Evolutionary conservation across 108 stramenopile species (phyloP).

Genomic region (Nitzschia sp.): DNA sequence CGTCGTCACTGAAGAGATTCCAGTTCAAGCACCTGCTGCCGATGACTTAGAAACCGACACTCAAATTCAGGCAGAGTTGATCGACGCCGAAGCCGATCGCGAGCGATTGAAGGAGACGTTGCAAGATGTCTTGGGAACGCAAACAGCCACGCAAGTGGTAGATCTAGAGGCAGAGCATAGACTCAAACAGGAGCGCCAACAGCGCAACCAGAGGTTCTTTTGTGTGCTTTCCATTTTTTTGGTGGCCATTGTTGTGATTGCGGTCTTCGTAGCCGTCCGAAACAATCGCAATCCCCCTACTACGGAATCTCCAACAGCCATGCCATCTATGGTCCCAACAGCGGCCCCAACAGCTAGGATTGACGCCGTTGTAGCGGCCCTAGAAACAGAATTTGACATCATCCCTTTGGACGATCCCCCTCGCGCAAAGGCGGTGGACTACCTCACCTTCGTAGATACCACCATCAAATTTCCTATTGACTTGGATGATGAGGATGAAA

Average conservation of each 20-base stretch:
- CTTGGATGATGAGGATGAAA: background rate
- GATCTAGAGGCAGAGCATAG: conserved; percentile 2
- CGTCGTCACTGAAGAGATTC: conserved; percentile 21
- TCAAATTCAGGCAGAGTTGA: background rate
- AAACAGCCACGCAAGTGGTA: conserved; percentile 1
- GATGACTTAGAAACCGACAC: conserved; percentile 20
- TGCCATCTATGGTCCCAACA: background rate
- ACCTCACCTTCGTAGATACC: background rate
- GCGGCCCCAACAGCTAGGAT: background rate
- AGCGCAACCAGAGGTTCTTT: background rate
- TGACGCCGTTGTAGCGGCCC: background rate
- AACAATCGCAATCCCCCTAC: background rate
- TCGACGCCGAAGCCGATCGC: background rate
- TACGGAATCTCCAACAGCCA: background rate
- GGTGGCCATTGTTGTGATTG: background rate
- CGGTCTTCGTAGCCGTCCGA: no score
- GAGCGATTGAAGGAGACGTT: conserved; percentile 1
- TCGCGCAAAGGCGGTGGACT: background rate
- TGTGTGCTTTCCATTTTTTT: background rate
- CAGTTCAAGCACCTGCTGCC: conserved; percentile 41
- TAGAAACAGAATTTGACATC: background rate
- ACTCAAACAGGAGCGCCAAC: background rate
- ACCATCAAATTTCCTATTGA: background rate
- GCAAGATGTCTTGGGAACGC: conserved; percentile 1
- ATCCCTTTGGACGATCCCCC: background rate